These are phyloP conservation scores for Pseudocercospora fuligena DNA, from an alignment of 2,329 filamentous ascomycete genomes.

Conservation along the genomic window DNA sequence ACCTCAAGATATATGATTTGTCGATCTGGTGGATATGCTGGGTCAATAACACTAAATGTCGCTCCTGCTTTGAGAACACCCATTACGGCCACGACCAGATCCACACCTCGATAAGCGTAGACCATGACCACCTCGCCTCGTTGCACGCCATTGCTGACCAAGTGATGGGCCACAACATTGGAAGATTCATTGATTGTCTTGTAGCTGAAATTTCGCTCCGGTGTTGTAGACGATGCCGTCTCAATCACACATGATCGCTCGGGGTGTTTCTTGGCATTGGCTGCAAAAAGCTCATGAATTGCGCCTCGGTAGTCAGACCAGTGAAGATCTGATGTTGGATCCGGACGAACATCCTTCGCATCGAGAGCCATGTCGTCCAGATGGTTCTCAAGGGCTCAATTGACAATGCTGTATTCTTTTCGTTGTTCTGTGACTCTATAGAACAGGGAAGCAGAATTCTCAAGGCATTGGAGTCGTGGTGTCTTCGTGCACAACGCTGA, in stretches of 20 bases:
- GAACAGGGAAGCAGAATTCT: neutral
- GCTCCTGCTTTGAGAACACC: slow-evolving; percentile 66
- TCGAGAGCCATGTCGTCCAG: slow-evolving; percentile 30
- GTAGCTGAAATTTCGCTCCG: slow-evolving; percentile 70
- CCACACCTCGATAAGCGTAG: slow-evolving; percentile 81
- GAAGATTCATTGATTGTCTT: slow-evolving; percentile 83
- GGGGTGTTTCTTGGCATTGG: slow-evolving; percentile 70
- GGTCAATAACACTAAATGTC: slow-evolving; percentile 72
- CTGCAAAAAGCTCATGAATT: slow-evolving; percentile 72
- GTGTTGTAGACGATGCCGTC: slow-evolving; percentile 57
- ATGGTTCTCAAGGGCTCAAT: too few species aligned
- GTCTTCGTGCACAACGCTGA: neutral
- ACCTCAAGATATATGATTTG: slow-evolving; percentile 86
- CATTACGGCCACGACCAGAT: slow-evolving; percentile 79
- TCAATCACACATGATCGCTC: slow-evolving; percentile 71
- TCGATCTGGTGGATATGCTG: slow-evolving; percentile 77
- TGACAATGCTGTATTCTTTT: too few species aligned
- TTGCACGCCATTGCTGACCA: slow-evolving; percentile 73
- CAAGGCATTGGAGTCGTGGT: neutral
- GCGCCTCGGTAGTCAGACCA: slow-evolving; percentile 69
- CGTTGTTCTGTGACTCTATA: neutral
- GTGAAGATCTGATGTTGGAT: slow-evolving; percentile 69
- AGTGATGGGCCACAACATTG: slow-evolving; percentile 78
- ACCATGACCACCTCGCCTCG: slow-evolving; percentile 92
- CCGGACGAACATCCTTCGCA: slow-evolving; percentile 52